These are phyloP conservation scores for Ulmus americana DNA, from an alignment of 331 rosid genomes.

Conservation along the genomic window DNA sequence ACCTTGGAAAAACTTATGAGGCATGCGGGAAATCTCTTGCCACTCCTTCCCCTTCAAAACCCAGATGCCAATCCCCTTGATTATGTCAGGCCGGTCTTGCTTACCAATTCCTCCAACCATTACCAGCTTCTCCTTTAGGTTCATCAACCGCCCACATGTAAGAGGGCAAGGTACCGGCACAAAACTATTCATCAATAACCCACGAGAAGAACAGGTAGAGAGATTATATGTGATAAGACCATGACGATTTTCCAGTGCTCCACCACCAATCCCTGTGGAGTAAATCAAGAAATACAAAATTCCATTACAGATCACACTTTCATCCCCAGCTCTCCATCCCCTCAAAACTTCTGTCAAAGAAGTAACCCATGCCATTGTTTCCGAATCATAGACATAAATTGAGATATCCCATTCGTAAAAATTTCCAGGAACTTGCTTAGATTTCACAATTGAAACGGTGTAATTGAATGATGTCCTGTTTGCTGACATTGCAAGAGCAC, in stretches of 20 bases:
- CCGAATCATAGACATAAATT: conserved; percentile 55
- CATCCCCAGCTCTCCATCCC: conserved; percentile 93
- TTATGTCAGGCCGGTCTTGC: conserved; percentile 68
- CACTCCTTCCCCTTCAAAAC: conserved; percentile 57
- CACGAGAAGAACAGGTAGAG: conserved; percentile 34
- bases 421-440: conserved; percentile 71
- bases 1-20: conserved; percentile 81
- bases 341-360: conserved; percentile 56
- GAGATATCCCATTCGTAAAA: conserved; percentile 69
- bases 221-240: conserved; percentile 55
- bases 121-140: conserved; percentile 72
- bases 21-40: conserved; percentile 76
- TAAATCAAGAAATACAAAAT: conserved; percentile 66
- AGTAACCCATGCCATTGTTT: conserved; percentile 47
- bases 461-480: conserved; percentile 47
- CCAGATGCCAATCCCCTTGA: conserved; percentile 92
- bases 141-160: conserved; percentile 88
- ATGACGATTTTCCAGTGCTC: conserved; percentile 51
- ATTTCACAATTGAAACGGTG: conserved; percentile 56
- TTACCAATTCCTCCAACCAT: conserved; percentile 94
- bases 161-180: conserved; percentile 65
- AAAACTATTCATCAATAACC: conserved; percentile 47
- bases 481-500: conserved; percentile 61
- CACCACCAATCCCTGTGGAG: conserved; percentile 45
- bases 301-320: conserved; percentile 75